Conservation (phyloP, 768 basidiomycete genomes). For the Auriculariales sp. region DNA sequence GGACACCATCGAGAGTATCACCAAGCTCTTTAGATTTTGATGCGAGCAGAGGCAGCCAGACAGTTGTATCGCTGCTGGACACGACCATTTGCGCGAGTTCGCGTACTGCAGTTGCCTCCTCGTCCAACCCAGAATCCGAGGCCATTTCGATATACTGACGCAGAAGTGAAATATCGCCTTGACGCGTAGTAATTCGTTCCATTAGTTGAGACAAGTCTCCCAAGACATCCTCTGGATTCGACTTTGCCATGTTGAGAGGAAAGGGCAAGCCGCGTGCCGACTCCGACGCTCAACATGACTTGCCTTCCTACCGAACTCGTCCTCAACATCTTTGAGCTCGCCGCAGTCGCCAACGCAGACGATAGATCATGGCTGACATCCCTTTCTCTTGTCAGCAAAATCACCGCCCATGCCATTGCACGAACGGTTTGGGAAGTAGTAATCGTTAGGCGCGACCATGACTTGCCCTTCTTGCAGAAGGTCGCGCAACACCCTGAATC, state of each 20-base stretch:
- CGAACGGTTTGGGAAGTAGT: too few species aligned
- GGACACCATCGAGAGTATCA: conserved; percentile 32
- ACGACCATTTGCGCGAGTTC: conserved; percentile 51
- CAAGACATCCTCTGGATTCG: conserved; percentile 16
- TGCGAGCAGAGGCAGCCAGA: conserved; percentile 60
- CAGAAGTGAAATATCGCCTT: conserved; percentile 52
- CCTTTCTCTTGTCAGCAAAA: too few species aligned
- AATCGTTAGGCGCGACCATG: too few species aligned
- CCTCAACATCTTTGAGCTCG: too few species aligned
- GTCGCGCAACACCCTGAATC: too few species aligned
- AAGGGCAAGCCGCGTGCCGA: too few species aligned
- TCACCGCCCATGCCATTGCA: too few species aligned
- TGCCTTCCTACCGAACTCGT: too few species aligned
- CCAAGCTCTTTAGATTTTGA: conserved; percentile 25
- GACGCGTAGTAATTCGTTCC: conserved; percentile 15
- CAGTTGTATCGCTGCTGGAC: conserved; percentile 49
- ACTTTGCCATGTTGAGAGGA: conserved; percentile 14
- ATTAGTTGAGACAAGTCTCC: conserved; percentile 31
- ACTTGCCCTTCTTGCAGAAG: too few species aligned
- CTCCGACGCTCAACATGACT: too few species aligned
- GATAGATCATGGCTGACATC: too few species aligned
- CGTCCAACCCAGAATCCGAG: conserved; percentile 36
- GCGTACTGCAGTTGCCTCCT: conserved; percentile 44
- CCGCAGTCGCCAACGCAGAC: too few species aligned
- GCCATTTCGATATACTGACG: conserved; percentile 51